These are phyloP conservation scores for Cladophialophora chaetospira DNA, from an alignment of 2,329 filamentous ascomycete species.

Conservation along the genomic window DNA sequence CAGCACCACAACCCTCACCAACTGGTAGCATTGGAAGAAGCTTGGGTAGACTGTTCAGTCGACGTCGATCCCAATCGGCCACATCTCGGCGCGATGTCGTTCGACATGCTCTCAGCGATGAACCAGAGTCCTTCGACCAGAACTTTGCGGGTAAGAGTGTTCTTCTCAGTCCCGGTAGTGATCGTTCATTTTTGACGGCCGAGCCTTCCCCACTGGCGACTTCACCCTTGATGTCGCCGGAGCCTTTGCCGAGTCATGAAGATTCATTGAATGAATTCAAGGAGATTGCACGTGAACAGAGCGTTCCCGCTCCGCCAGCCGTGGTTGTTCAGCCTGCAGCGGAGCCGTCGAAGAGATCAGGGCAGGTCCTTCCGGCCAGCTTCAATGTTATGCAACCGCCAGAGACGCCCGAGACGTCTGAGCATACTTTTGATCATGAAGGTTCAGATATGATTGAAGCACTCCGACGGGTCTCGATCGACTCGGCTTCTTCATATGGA, in stretches of 20 bases:
- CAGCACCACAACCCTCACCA: constrained; percentile 23
- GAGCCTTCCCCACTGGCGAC: constrained; percentile 20
- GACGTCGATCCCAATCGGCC: constrained; percentile 27
- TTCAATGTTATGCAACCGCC: not conserved
- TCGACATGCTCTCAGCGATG: constrained; percentile 28
- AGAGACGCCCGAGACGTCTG: not conserved
- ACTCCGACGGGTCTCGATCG: constrained; percentile 35
- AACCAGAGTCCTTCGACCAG: constrained; percentile 22
- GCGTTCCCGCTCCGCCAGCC: constrained; percentile 2
- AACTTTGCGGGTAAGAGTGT: constrained; percentile 2
- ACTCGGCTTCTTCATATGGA: constrained; percentile 45
- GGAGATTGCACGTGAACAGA: constrained; percentile 4
- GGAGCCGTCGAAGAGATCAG: constrained; percentile 4
- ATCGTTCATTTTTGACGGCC: constrained; percentile 19
- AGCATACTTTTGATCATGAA: not conserved
- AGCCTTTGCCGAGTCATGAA: constrained; percentile 17
- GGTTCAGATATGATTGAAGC: constrained; percentile 2
- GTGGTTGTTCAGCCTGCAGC: constrained; percentile 17
- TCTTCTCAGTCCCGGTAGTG: constrained; percentile 20
- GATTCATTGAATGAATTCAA: constrained; percentile 24
- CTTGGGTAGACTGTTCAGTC: constrained; percentile 27
- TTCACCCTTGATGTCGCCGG: constrained; percentile 11
- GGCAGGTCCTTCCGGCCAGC: not conserved
- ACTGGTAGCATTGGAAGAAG: constrained; percentile 18
- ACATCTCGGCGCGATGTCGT: constrained; percentile 22